Evolutionary conservation across 2,329 filamentous ascomycete genomes (phyloP), one percentile per base, ranked within the genome.

Genomic region (Lachnellula subtilissima): DNA sequence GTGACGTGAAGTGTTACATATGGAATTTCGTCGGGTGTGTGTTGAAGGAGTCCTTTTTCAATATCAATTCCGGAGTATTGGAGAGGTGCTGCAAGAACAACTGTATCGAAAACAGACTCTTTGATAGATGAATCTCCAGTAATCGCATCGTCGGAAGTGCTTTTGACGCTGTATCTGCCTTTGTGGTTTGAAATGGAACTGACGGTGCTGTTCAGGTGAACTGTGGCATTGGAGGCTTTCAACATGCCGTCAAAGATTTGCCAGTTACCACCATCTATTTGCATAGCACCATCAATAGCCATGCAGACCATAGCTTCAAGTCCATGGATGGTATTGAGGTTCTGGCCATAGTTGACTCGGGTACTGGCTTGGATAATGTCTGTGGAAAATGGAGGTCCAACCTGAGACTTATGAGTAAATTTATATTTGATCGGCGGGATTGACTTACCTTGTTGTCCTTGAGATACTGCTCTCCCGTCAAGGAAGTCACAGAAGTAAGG

Each of bases 271-370:
- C 91, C 91, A 14, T 82, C 73, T 1, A 97, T 81, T 17, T 87
- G 78, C 69, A 91, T 83, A 0, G 92, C 90, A 6, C 91, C 91
- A 52, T 93, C 87, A 0, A 91, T 88, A 2, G 92, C 89, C 84
- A 97, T 90, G 45, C 91, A 93, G 2, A 83, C 83, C 87, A 97
- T 91, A 1, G 92, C 85, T 66, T 95, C 91, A 1, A 99, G 74
- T 0, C 91, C 94, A 67, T 97, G 92, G 48, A 97, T 94, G 37
- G 84, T 76, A n/a, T 78, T 82, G 12, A 97, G 73, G 64, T 97
- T 97, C 49, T 92, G 90, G 0, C 89, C 94, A 73, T 97, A 99
- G 72, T 97, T 97, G 61, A 97, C 93, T 19, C 94, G 82, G 0
- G 94, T 97, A 55, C 86, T 88, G 1, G 93, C 90, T 73, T 97